Conservation (phyloP, 768 basidiomycete species). For the Chalciporus chontae region DNA sequence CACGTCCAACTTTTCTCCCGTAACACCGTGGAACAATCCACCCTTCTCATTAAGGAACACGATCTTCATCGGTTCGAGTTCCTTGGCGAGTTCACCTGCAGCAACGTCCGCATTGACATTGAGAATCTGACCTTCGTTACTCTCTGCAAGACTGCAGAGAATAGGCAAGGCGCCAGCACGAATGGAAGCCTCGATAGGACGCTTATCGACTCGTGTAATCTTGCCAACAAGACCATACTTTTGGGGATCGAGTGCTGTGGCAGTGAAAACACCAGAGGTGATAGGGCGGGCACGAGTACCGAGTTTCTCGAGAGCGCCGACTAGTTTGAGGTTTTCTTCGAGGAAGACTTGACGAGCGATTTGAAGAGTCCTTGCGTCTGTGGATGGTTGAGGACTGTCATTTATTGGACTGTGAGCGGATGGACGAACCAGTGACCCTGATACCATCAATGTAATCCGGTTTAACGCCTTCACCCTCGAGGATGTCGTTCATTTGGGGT, state of each 20-base stretch:
- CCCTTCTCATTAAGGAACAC: conserved; percentile 99
- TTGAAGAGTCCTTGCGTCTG: conserved; percentile 90
- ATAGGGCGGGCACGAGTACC: conserved; percentile 98
- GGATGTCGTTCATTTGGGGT: conserved; percentile 90
- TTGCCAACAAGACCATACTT: conserved; percentile 97
- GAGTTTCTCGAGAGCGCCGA: conserved; percentile 86
- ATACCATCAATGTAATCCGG: conserved; percentile 99
- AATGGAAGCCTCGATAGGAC: conserved; percentile 95
- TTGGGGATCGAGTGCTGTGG: conserved; percentile 90
- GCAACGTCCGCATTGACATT: conserved; percentile 99
- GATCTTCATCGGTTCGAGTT: conserved; percentile 97
- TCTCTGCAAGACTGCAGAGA: conserved; percentile 91
- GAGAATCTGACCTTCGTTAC: conserved; percentile 93
- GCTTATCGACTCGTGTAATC: conserved; percentile 92
- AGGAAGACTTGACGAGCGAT: conserved; percentile 96
- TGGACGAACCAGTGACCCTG: conserved; percentile 79
- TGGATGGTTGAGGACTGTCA: background rate
- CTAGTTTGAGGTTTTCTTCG: conserved; percentile 95
- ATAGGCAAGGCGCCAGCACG: conserved; percentile 95
- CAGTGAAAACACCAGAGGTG: conserved; percentile 96
- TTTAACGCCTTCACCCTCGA: conserved; percentile 88
- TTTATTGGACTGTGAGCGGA: background rate
- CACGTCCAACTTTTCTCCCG: conserved; percentile 91
- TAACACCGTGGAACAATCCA: conserved; percentile 95
- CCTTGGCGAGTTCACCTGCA: conserved; percentile 95